Percentiles rank a stretch among this genome's conserved stretches.
These are phyloP conservation scores for Apiotrichum sp. DNA, from an alignment of 1,284 basidiomycete genomes.

Conservation along the genomic window DNA sequence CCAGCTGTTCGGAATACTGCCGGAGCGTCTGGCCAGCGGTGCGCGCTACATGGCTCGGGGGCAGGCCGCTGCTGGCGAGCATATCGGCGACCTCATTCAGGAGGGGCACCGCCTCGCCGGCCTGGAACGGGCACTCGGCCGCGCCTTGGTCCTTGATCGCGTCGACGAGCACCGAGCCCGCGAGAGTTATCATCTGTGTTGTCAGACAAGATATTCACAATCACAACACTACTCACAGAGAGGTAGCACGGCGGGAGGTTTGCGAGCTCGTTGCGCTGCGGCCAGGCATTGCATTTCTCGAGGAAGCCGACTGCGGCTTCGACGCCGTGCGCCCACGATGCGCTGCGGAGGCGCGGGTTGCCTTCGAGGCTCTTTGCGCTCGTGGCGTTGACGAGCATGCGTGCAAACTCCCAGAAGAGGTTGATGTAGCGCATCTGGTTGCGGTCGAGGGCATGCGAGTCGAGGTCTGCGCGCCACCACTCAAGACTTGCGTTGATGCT, in stretches of 20 bases:
- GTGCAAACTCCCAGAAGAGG: constrained; percentile 32
- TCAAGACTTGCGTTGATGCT: constrained; percentile 25
- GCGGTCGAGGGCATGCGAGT: constrained; percentile 8
- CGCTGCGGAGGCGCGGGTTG: constrained; percentile 8
- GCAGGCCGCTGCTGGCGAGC: constrained; percentile 24
- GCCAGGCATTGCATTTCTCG: constrained; percentile 27
- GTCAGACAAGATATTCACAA: background rate
- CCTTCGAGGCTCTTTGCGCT: constrained; percentile 19
- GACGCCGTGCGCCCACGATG: constrained; percentile 12
- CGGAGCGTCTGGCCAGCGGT: constrained; percentile 19
- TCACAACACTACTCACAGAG: constrained; percentile 13
- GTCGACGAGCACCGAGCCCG: constrained; percentile 17
- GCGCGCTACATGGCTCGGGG: constrained; percentile 21
- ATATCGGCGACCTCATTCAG: constrained; percentile 23
- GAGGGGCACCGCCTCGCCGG: constrained; percentile 16
- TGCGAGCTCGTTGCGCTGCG: constrained; percentile 16
- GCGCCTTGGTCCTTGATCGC: constrained; percentile 14
- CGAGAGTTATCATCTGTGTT: constrained; percentile 21
- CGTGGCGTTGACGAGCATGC: constrained; percentile 29
- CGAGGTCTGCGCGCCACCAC: constrained; percentile 28
- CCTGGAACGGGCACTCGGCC: constrained; percentile 10
- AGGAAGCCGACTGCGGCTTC: constrained; percentile 30
- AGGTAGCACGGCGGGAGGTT: constrained; percentile 32
- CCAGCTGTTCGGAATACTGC: constrained; percentile 19
- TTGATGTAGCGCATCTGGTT: constrained; percentile 19